Base-by-base conservation (phyloP, 176 grass and related monocot species). In the Zoysia japonica region DNA sequence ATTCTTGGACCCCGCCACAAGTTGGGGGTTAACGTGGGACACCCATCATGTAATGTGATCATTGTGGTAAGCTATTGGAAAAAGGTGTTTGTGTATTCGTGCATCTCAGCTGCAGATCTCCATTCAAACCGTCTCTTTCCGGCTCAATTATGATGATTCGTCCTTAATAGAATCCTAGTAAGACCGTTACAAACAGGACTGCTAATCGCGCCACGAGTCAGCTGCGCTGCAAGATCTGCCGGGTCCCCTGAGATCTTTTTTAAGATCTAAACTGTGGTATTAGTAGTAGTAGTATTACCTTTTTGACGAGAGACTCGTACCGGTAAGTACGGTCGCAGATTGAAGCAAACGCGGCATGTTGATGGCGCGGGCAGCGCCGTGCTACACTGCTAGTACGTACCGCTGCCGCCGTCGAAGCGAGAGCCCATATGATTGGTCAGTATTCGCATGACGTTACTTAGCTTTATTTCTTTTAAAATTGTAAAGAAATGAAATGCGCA, bases 1-100 rank as follows among this genome's bases (percentile, higher is more conserved):
- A 36, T 83, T 11, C 57, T 48, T 70, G 85, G 80, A 61, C 61
- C 80, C 60, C 43, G 50, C 42, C 74, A 54, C 67, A 42, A 43
- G 80, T 65, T 72, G 28, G 57, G 47, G 85, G 68, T 67, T 83
- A 87, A 83, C 85, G 59, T 78, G 74, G 85, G 85, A 51, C 80
- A 78, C 9, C 80, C 80, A 83, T 78, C 46, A 79, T 67, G 68
- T 61, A 35, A 44, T 49, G 57, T 44, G 70, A 73, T 67, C 67
- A 38, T 46, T 12, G 68, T 73, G 55, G 42, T 17, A 51, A 60
- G 60, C 61, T 60, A 12, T 5, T 3, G 55, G 5, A 5, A 1
- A 9, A 19, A 19, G 28, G 9, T 2, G 6, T 6, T 8, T 19
- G 55, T 19, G 2, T 57, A 9, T 57, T 19, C 3, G 10, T 40